phyloP scores from a whole-genome alignment of 75 land plant species.

The Isoetes taiwanensis region DNA sequence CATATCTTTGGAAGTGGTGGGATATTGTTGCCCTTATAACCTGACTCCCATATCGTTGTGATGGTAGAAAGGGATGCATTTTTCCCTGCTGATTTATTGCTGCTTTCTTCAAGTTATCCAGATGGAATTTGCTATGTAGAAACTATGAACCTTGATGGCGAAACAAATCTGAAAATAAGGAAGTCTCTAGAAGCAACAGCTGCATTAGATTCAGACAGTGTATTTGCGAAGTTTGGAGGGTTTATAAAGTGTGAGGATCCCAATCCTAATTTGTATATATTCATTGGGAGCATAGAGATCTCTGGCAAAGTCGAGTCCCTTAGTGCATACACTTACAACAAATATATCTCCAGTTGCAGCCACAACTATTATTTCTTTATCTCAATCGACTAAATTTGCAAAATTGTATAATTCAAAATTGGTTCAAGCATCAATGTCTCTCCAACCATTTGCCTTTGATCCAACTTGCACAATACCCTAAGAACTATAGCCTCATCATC shows the following conservation, averaged over 20 bases:
- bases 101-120: slow-evolving; percentile 47
- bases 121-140: slow-evolving; percentile 79
- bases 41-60: too few species aligned
- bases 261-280: slow-evolving; percentile 52
- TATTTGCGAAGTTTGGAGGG: slow-evolving; percentile 32
- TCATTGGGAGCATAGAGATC: slow-evolving; percentile 54
- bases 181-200: slow-evolving; percentile 40
- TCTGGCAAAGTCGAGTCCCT: slow-evolving; percentile 13
- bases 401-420: too few species aligned
- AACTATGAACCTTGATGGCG: slow-evolving; percentile 74
- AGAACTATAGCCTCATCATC: too few species aligned
- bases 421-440: too few species aligned
- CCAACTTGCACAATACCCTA: too few species aligned
- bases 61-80: slow-evolving; percentile 48
- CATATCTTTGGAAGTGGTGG: too few species aligned
- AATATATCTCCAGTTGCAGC: too few species aligned
- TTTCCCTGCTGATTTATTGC: slow-evolving; percentile 54
- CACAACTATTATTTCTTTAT: too few species aligned
- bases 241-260: slow-evolving; percentile 50
- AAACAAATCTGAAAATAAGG: slow-evolving; percentile 67
- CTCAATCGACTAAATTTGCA: too few species aligned
- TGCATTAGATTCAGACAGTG: slow-evolving; percentile 27
- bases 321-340: not conserved
- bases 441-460: too few species aligned
- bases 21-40: too few species aligned